Conservation (phyloP, 345 rosid species). For the Microcos paniculata region DNA sequence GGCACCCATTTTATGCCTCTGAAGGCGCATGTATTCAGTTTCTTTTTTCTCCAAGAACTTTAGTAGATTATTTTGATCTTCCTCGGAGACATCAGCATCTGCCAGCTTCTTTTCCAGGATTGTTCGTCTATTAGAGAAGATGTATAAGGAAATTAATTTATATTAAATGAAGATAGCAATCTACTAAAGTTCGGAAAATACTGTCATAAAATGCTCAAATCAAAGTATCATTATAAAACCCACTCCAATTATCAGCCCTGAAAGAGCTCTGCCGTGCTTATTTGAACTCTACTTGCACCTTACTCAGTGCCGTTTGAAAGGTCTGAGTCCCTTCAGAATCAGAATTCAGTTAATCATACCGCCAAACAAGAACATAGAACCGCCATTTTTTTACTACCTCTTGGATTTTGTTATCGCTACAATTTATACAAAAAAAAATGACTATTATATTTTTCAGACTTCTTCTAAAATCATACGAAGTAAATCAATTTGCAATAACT, state of each 20-base stretch:
- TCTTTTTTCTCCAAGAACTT: constrained; percentile 94
- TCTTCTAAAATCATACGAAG: neutral
- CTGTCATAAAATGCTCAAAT: neutral
- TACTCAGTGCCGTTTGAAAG: neutral
- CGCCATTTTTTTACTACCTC: neutral
- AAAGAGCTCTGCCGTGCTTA: neutral
- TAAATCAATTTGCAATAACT: neutral
- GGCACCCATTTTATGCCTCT: constrained; percentile 90
- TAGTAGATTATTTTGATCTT: constrained; percentile 87
- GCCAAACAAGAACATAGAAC: neutral
- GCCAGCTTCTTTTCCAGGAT: constrained; percentile 84
- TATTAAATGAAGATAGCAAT: neutral
- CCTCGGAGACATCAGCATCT: constrained; percentile 95
- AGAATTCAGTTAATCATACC: neutral
- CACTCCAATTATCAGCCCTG: neutral
- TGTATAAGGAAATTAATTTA: neutral
- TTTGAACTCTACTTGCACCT: neutral
- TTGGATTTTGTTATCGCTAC: neutral
- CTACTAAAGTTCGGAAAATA: neutral
- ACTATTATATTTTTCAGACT: neutral
- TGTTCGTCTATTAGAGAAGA: constrained; percentile 45
- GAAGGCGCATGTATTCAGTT: constrained; percentile 96
- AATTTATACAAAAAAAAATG: neutral
- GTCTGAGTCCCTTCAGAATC: neutral
- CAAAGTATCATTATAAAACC: neutral